Percentiles rank a stretch among this genome's conserved stretches.
Evolutionary conservation across 805 yeast genomes (phyloP).

Genomic region (Sungouiella blattae): DNA sequence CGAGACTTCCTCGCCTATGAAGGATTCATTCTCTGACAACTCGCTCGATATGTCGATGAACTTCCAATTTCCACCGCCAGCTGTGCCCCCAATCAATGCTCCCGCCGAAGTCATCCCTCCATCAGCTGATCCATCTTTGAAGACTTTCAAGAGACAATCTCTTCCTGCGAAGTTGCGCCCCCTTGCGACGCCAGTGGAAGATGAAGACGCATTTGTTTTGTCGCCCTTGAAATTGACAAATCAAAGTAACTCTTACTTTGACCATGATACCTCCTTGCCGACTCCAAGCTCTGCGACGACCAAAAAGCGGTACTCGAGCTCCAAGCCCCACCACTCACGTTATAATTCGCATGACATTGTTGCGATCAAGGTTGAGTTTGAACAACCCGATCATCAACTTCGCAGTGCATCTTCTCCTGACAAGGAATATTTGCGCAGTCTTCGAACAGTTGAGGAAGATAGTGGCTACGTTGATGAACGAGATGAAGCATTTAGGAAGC

Average conservation of each 20-base stretch:
- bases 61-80: conserved; percentile 25
- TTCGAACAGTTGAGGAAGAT: conserved; percentile 13
- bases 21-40: conserved; percentile 12
- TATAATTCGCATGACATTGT: conserved; percentile 42
- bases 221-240: conserved; percentile 40
- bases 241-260: conserved; percentile 15
- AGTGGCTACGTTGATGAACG: conserved; percentile 16
- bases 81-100: conserved; percentile 1
- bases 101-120: conserved; percentile 24
- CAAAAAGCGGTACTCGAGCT: conserved; percentile 24
- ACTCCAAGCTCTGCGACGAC: conserved; percentile 7
- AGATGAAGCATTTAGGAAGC: conserved; percentile 26
- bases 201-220: conserved; percentile 30
- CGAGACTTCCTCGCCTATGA: conserved; percentile 27
- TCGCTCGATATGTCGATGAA: conserved; percentile 19
- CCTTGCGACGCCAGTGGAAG: conserved; percentile 19
- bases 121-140: conserved; percentile 29
- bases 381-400: conserved; percentile 16
- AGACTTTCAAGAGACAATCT: conserved; percentile 29
- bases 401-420: conserved; percentile 31
- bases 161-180: conserved; percentile 30
- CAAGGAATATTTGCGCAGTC: conserved; percentile 13
- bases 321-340: conserved; percentile 34
- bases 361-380: conserved; percentile 44
- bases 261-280: conserved; percentile 13